Base-by-base conservation (phyloP, 805 yeast genomes). In the Teunomyces cretensis region DNA sequence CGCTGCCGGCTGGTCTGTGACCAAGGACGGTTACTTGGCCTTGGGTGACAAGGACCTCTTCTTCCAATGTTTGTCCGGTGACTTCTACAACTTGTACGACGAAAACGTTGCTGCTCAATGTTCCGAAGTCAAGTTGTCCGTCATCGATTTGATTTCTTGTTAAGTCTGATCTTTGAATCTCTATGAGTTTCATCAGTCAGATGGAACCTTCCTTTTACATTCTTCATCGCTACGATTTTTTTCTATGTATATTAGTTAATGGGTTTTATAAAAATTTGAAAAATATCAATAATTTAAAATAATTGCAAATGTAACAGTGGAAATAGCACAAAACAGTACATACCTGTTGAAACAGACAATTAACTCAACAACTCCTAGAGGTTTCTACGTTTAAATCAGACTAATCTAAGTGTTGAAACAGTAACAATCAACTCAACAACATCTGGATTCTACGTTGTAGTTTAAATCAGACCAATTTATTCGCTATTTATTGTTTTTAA, bases 71-170 rank as follows among this genome's bases (percentile, higher is more conserved):
- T 60, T 76, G 54, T 83, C 89, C 32, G 92, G 92, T 57, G 74
- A 72, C 59, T 86, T 86, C 79, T 84, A 83, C 83, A 86, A 86
- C 78, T 71, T 86, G 67, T 86, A 86, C 68, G 88, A 84, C 65
- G 70, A 80, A 64, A 64, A 72, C 54, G 62, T 82, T 44, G 88
- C 83, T 48, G 67, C 62, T 30, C 87, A 83, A 59, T 84, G 54
- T 44, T 14, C 41, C 19, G 39, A 83, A 47, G 86, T 86, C 57
- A 68, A 80, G 61, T 75, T 86, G 57, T 71, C 71, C 50, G 71
- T 82, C 53, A 79, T 83, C 51, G 80, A 79, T 58, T 72, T 83
- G 55, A 74, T 81, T 50, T 55, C 64, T 37, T 84, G 90, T 72
- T 76, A 70, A 48, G 27, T 30, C 30, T 19, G 38, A 33, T 4